These are phyloP conservation scores for Tanacetum coccineum DNA, from an alignment of 129 eudicot genomes.

Conservation along the genomic window DNA sequence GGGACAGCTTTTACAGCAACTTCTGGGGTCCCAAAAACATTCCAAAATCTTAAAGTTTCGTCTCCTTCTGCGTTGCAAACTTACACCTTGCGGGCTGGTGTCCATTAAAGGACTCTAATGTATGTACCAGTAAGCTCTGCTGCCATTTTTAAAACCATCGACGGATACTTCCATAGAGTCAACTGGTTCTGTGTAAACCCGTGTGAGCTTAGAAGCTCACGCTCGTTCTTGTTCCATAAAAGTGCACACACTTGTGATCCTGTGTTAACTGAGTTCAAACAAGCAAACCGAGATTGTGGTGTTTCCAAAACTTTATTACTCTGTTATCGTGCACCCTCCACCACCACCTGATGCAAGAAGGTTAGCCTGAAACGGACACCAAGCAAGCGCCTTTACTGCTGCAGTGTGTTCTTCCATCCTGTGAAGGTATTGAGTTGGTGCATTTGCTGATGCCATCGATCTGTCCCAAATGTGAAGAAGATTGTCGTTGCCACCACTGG, in stretches of 20 bases:
- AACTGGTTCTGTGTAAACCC: slow-evolving; percentile 93
- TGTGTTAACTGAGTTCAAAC: slow-evolving; percentile 83
- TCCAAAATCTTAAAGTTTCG: slow-evolving; percentile 92
- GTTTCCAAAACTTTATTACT: slow-evolving; percentile 94
- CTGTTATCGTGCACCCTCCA: slow-evolving; percentile 75
- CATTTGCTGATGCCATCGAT: slow-evolving; percentile 53
- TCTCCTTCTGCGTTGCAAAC: slow-evolving; percentile 97
- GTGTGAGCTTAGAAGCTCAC: slow-evolving; percentile 85
- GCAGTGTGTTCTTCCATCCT: slow-evolving; percentile 90
- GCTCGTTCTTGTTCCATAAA: slow-evolving; percentile 82
- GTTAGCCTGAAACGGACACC: slow-evolving; percentile 93
- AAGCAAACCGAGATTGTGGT: slow-evolving; percentile 81
- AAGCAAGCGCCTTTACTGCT: slow-evolving; percentile 92
- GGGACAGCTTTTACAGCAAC: slow-evolving; percentile 81
- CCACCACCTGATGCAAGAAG: slow-evolving; percentile 93
- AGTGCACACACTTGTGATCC: slow-evolving; percentile 90
- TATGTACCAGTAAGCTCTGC: slow-evolving; percentile 95
- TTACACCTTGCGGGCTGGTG: slow-evolving; percentile 98
- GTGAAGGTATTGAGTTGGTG: slow-evolving; percentile 73
- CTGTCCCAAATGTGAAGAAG: slow-evolving; percentile 95
- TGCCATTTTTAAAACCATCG: slow-evolving; percentile 88
- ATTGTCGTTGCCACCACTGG: slow-evolving; percentile 96
- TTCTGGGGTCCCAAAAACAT: slow-evolving; percentile 85
- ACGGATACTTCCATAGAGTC: slow-evolving; percentile 92
- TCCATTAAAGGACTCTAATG: slow-evolving; percentile 90